Base-by-base conservation (phyloP, 2,329 filamentous ascomycete genomes). In the Neofusicoccum sp. region DNA sequence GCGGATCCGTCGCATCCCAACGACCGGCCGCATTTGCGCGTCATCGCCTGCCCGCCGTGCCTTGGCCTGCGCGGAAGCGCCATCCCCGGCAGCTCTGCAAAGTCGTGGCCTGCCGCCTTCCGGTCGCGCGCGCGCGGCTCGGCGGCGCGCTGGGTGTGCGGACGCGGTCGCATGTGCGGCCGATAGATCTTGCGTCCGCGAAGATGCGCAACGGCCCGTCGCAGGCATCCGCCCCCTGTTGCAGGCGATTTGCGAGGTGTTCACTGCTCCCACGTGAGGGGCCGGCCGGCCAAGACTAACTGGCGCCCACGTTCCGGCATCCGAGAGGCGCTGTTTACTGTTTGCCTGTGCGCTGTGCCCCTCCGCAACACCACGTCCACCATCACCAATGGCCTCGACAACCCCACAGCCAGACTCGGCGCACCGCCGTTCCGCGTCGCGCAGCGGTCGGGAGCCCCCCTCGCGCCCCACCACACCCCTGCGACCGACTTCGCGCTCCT, bases 391-490 rank as follows among this genome's bases (percentile, higher is more conserved):
- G 66, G 43, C 63, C 28, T 67, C 66, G 34, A 66, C 65, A 44
- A 69, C 66, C 2, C 65, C 65, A 16, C 16, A n/a, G 4, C 34
- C 58, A 5, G 40, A 16, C 44, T 31, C 24, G 14, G 31, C 51
- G 26, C 51, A 56, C 51, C 51, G 51, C 65, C 79, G 80, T 64
- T 86, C 86, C 26, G 82, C 81, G 57, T 89, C 86, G 43, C 87
- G 85, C 65, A 80, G 82, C 51, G n/a, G n/a, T n/a, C n/a, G n/a
- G n/a, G 82, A 53, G 44, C 71, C 81, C 16, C 76, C 82, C 4
- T 91, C 90, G 43, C 88, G 91, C 63, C 95, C 93, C 24, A 96
- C 93, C 2, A 98, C 95, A 3, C 95, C 95, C 31, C 85, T 99
- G 8, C 90, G 93, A 51, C 90, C 93, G 14, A 91, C 90, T 20